Conservation (phyloP, 495 filamentous ascomycete genomes). For the Aspergillus bridgeri region DNA sequence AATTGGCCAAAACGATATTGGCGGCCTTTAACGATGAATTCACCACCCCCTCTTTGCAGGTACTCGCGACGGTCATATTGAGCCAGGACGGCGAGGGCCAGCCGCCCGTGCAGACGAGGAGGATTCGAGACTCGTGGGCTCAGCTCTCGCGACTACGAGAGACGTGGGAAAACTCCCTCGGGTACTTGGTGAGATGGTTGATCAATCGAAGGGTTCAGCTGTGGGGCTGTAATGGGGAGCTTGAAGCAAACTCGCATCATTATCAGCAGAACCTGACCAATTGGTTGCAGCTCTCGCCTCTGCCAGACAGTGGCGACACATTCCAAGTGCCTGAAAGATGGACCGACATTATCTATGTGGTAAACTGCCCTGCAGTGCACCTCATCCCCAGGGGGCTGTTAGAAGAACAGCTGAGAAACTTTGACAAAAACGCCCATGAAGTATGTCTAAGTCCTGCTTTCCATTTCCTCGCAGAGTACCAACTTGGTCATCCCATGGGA, state of each 20-base stretch:
- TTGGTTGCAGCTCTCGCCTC: slow-evolving; percentile 24
- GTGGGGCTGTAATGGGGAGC: slow-evolving; percentile 29
- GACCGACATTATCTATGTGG: slow-evolving; percentile 19
- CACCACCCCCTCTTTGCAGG: slow-evolving; percentile 17
- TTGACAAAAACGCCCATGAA: slow-evolving; percentile 21
- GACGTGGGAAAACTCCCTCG: slow-evolving; percentile 12
- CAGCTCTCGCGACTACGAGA: slow-evolving; percentile 15
- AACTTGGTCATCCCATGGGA: background rate
- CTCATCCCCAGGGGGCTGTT: slow-evolving; percentile 19
- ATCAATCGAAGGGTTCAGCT: slow-evolving; percentile 29
- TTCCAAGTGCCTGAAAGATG: background rate
- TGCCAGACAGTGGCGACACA: slow-evolving; percentile 3
- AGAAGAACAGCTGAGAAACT: slow-evolving; percentile 20
- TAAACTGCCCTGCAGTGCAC: slow-evolving; percentile 26
- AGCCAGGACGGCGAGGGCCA: slow-evolving; percentile 16
- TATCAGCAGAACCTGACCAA: slow-evolving; percentile 26
- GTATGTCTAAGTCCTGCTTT: slow-evolving; percentile 9
- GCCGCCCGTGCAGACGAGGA: slow-evolving; percentile 20
- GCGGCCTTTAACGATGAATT: slow-evolving; percentile 24
- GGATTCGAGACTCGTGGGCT: slow-evolving; percentile 21
- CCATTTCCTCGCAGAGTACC: background rate
- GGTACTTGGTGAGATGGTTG: slow-evolving; percentile 23
- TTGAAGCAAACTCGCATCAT: slow-evolving; percentile 24
- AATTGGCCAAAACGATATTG: slow-evolving; percentile 20
- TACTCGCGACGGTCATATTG: slow-evolving; percentile 19